These are phyloP conservation scores for Aspergillus avenaceus DNA, from an alignment of 495 filamentous ascomycete species.

Conservation along the genomic window DNA sequence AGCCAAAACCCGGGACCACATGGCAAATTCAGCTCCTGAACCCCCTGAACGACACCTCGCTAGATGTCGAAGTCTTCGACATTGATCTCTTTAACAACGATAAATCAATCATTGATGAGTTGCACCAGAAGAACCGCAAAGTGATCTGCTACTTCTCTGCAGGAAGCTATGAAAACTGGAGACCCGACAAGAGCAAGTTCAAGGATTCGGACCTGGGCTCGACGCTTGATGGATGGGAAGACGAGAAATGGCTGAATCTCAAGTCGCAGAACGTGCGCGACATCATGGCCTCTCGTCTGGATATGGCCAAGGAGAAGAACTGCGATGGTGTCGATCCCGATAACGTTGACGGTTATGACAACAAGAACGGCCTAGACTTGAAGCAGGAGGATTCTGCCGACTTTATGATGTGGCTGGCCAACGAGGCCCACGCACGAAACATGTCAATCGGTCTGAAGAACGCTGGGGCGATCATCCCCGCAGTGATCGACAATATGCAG, in stretches of 20 bases:
- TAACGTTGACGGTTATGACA: constrained; percentile 64
- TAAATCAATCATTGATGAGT: constrained; percentile 35
- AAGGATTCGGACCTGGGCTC: constrained; percentile 46
- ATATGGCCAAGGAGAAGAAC: constrained; percentile 53
- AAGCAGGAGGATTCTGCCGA: constrained; percentile 50
- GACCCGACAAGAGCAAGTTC: constrained; percentile 54
- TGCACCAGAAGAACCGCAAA: constrained; percentile 47
- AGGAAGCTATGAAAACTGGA: constrained; percentile 58
- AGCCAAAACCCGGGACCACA: constrained; percentile 42
- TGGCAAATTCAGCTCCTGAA: constrained; percentile 55
- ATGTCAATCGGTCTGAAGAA: constrained; percentile 66
- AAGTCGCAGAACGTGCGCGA: constrained; percentile 50
- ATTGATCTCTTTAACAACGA: constrained; percentile 58
- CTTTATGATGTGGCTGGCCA: constrained; percentile 57
- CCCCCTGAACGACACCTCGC: constrained; percentile 38
- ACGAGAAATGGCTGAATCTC: constrained; percentile 64
- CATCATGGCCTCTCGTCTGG: constrained; percentile 57
- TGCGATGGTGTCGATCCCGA: constrained; percentile 72
- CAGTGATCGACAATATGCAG: constrained; percentile 53
- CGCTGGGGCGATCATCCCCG: constrained; percentile 52
- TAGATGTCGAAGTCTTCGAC: constrained; percentile 52
- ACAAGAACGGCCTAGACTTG: constrained; percentile 52
- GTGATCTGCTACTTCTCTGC: constrained; percentile 76
- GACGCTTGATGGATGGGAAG: constrained; percentile 56
- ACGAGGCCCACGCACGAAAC: constrained; percentile 40